Percentiles rank a stretch among this genome's conserved stretches.
These are phyloP conservation scores for Cladosporium sp. DNA, from an alignment of 2,329 filamentous ascomycete species.

Conservation along the genomic window DNA sequence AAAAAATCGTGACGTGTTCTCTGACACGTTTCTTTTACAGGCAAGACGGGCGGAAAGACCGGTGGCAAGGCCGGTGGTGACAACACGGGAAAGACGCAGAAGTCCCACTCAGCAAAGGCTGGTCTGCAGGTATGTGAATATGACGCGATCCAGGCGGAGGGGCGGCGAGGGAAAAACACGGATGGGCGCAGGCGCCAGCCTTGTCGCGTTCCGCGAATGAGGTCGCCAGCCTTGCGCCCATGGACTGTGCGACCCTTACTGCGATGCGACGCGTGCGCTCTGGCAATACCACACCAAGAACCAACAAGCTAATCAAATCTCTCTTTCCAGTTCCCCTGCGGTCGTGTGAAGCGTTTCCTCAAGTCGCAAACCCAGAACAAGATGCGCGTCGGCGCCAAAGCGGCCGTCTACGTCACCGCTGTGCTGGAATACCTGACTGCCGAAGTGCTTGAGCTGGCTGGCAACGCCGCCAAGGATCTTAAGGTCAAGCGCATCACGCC, in stretches of 20 bases:
- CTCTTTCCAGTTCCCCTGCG: slow-evolving; percentile 79
- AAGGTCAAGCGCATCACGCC: slow-evolving; percentile 99
- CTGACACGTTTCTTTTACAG: slow-evolving; percentile 34
- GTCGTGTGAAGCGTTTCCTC: slow-evolving; percentile 99
- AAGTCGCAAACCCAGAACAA: slow-evolving; percentile 99
- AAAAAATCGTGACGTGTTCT: slow-evolving; percentile 18
- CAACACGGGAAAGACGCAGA: slow-evolving; percentile 79
- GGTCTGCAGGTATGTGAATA: slow-evolving; percentile 77
- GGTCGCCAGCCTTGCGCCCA: background rate
- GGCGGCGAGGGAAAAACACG: background rate
- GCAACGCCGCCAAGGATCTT: slow-evolving; percentile 97
- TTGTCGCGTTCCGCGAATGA: background rate
- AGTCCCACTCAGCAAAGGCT: slow-evolving; percentile 88
- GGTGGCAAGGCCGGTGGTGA: slow-evolving; percentile 70
- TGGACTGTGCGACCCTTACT: background rate
- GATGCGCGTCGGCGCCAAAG: slow-evolving; percentile 98
- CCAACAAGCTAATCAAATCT: slow-evolving; percentile 7
- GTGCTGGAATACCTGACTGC: slow-evolving; percentile 97
- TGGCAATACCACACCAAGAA: background rate
- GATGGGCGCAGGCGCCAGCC: background rate
- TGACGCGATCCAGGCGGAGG: background rate
- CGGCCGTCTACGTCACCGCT: slow-evolving; percentile 94
- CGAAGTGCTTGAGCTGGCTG: slow-evolving; percentile 95
- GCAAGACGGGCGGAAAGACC: slow-evolving; percentile 74
- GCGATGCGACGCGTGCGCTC: slow-evolving; percentile 6